phyloP scores from a whole-genome alignment of 352 stramenopile species.

The Phytophthora brassicae region DNA sequence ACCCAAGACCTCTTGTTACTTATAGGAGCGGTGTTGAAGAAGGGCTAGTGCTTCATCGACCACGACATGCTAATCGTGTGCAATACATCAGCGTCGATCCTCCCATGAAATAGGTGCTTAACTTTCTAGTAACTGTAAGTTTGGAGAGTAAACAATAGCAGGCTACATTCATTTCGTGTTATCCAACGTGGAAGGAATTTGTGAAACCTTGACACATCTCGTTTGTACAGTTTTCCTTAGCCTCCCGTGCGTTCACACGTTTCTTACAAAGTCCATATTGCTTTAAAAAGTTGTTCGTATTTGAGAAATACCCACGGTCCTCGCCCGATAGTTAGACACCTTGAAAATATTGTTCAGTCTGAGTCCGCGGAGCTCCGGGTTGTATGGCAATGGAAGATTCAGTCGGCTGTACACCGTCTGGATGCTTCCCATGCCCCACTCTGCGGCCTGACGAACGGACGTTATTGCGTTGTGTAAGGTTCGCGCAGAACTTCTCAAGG shows the following conservation, averaged over 20 bases:
- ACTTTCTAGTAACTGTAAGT: too few relatives aligned
- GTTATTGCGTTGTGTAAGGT: slow-evolving; percentile 5
- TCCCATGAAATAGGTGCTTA: too few relatives aligned
- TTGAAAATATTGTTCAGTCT: not conserved
- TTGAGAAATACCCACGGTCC: slow-evolving; percentile 7
- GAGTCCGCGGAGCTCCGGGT: not conserved
- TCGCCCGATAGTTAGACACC: slow-evolving; percentile 2
- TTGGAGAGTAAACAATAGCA: too few relatives aligned
- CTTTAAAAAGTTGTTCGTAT: not conserved
- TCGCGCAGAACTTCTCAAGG: not conserved
- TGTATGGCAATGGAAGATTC: not conserved
- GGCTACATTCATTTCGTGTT: too few relatives aligned
- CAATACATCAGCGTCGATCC: too few relatives aligned
- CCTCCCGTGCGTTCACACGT: too few relatives aligned
- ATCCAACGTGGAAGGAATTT: too few relatives aligned
- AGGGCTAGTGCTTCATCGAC: not conserved
- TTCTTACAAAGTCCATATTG: not conserved
- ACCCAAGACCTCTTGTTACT: slow-evolving; percentile 6
- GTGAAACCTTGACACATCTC: too few relatives aligned
- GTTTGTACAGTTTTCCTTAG: too few relatives aligned
- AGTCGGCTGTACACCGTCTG: not conserved
- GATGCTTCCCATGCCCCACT: slow-evolving; percentile 5
- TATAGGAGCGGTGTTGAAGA: not conserved
- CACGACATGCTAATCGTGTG: not conserved
- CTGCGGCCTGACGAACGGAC: not conserved